Evolutionary conservation across 1,284 basidiomycete genomes (phyloP), one percentile per base, ranked within the genome.

Genomic region (Kwoniella shivajii): DNA sequence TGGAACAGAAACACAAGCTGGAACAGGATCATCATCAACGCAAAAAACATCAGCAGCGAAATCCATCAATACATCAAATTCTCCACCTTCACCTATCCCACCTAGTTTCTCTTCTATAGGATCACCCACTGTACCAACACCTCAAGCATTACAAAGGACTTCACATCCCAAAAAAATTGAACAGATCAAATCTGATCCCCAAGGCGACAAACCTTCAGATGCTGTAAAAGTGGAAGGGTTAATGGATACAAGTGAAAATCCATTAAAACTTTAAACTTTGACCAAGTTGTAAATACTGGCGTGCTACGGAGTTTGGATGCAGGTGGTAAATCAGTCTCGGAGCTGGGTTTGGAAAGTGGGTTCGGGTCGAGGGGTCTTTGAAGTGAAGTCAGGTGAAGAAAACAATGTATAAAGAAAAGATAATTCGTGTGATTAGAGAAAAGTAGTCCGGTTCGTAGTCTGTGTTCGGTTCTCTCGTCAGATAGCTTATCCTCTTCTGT

Each of bases 181-280:
- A 58, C 86, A 87, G 65, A 78, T 87, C 38, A 77, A 80, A 44
- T 80, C 82, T 10, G 72, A 79, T 47, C 85, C 87, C 16, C 78
- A 80, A 54, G 86, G 86, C 20, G 87, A 89, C 63, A 82, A 80
- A 50, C 80, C 83, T 36, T 80, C 82, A 60, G 79, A 82, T 1
- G 84, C 82, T 26, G 81, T 84, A 24, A 82, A 84, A 71, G 84
- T 80, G 24, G 89, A 90, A 72, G 88, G 87, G n/a, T 79, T 89
- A 53, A 80, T 87, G 78, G 86, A 89, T 73, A 79, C 79, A 55
- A 88, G 84, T 72, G 88, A 89, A 76, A 83, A 84, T 69, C 86
- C 87, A 41, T 70, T 86, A 67, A 86, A 85, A 73, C 47, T 69
- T 18, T 68, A 56, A 50, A 47, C 11, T 4, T 30, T 38, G 11